phyloP scores from a whole-genome alignment of 2,329 filamentous ascomycete genomes.

The Epicoccum nigrum region DNA sequence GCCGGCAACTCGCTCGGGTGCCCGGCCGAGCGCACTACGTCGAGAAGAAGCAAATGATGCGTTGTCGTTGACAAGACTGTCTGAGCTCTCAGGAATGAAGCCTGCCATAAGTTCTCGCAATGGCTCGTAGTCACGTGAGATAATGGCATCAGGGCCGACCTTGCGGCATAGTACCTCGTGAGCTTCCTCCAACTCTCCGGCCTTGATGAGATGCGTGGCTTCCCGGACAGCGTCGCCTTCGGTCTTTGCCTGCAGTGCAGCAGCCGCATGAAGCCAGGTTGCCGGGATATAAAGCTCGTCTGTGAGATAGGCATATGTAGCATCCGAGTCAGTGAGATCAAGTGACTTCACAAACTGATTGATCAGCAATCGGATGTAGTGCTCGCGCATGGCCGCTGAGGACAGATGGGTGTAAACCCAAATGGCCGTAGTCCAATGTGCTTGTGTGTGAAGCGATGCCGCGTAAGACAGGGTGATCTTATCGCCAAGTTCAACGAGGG shows the following conservation, averaged over 20 bases:
- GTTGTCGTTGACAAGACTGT: conserved; percentile 33
- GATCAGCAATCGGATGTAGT: conserved; percentile 71
- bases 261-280: conserved; percentile 84
- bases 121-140: conserved; percentile 77
- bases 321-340: conserved; percentile 61
- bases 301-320: conserved; percentile 65
- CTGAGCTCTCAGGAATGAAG: conserved; percentile 63
- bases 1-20: conserved; percentile 60
- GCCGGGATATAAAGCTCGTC: conserved; percentile 72
- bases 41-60: conserved; percentile 16
- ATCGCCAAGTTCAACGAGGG: conserved; percentile 64
- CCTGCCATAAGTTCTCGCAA: conserved; percentile 72
- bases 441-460: conserved; percentile 42
- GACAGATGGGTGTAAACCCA: conserved; percentile 82
- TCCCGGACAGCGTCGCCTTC: conserved; percentile 67
- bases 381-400: conserved; percentile 66
- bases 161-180: conserved; percentile 80
- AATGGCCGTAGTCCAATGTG: conserved; percentile 58
- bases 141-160: conserved; percentile 81
- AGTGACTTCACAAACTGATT: conserved; percentile 68
- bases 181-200: conserved; percentile 77
- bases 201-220: conserved; percentile 74
- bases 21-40: conserved; percentile 4
- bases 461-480: conserved; percentile 59
- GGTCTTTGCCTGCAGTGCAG: conserved; percentile 80